Conservation (phyloP, 805 yeast species). For the Lachancea meyersii region DNA sequence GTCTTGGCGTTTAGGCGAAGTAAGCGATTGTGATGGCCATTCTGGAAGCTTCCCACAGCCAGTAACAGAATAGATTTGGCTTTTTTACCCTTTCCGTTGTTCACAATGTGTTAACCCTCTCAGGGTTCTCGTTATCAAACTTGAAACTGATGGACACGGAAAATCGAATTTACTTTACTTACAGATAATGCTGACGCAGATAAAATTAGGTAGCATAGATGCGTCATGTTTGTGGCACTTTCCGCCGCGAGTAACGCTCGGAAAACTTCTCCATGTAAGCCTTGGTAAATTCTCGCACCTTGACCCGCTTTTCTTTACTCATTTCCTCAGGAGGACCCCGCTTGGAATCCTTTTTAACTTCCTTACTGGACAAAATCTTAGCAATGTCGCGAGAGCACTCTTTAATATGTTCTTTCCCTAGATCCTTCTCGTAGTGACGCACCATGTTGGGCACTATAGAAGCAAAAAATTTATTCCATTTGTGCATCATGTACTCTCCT, state of each 20-base stretch:
- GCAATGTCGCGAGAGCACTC: slow-evolving; percentile 76
- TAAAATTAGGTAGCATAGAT: neutral
- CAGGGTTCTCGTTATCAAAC: too few relatives aligned
- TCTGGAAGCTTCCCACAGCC: neutral
- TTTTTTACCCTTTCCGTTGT: neutral
- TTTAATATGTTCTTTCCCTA: slow-evolving; percentile 71
- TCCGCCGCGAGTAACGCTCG: slow-evolving; percentile 36
- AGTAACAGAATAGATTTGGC: too few relatives aligned
- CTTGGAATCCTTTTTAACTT: slow-evolving; percentile 35
- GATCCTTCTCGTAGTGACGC: slow-evolving; percentile 53
- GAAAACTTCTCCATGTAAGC: slow-evolving; percentile 63
- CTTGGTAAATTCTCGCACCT: slow-evolving; percentile 58
- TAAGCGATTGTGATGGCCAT: neutral
- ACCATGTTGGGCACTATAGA: slow-evolving; percentile 71
- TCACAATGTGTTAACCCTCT: neutral
- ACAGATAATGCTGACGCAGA: neutral
- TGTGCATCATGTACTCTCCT: slow-evolving; percentile 20
- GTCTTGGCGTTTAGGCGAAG: neutral
- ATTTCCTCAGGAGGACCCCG: slow-evolving; percentile 48
- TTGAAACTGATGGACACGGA: neutral
- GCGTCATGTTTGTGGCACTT: neutral
- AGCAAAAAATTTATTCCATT: slow-evolving; percentile 52
- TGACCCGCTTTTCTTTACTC: slow-evolving; percentile 57
- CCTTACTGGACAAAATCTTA: slow-evolving; percentile 61
- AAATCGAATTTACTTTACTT: neutral